Conservation (phyloP, 495 filamentous ascomycete species). For the Platismatia glauca region DNA sequence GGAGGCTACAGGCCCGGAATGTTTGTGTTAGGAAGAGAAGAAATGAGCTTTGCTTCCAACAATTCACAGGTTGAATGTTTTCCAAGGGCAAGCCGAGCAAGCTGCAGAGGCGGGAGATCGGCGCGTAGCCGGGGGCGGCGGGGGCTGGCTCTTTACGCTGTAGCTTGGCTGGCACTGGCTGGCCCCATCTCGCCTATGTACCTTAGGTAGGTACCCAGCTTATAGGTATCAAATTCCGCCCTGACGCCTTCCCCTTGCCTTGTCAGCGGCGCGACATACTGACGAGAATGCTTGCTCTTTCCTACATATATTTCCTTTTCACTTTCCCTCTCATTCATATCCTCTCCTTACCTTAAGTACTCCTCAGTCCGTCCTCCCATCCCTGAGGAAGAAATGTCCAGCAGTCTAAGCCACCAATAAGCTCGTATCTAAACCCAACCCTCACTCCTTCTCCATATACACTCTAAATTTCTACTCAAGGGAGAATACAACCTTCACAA, state of each 20-base stretch:
- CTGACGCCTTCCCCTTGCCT: slow-evolving; percentile 6
- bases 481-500: background rate
- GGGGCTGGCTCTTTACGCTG: background rate
- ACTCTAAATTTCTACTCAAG: background rate
- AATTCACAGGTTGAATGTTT: no score
- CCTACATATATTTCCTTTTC: slow-evolving; percentile 1
- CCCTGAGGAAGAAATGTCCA: slow-evolving; percentile 4
- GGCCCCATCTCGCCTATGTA: no score
- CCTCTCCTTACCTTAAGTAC: background rate
- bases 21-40: background rate
- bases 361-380: background rate
- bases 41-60: no score
- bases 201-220: no score
- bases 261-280: slow-evolving; percentile 14
- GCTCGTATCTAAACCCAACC: background rate
- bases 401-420: background rate
- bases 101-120: slow-evolving; percentile 18
- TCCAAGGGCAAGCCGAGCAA: no score
- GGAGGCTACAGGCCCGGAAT: background rate
- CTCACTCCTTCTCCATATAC: slow-evolving; percentile 7
- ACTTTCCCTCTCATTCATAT: background rate
- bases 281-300: background rate
- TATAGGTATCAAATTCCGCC: slow-evolving; percentile 14
- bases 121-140: slow-evolving; percentile 2
- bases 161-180: no score